Evolutionary conservation across 805 yeast species (phyloP).

Genomic region (Kodamaea lidongshanica): DNA sequence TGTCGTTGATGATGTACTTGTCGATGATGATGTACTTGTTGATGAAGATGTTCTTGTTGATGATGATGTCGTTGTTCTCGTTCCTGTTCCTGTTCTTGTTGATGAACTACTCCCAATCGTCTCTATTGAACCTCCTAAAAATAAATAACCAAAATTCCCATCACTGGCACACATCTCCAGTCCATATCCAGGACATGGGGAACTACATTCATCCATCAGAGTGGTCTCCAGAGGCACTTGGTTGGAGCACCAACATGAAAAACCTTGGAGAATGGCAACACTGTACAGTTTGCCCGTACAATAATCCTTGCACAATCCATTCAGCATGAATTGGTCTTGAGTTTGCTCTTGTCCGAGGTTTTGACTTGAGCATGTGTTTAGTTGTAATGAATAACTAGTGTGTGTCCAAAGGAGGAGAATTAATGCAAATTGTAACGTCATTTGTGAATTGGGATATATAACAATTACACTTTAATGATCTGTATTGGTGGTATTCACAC

Average conservation of each 20-base stretch:
- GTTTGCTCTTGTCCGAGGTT: constrained; percentile 17
- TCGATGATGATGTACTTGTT: constrained; percentile 8
- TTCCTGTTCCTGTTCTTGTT: constrained; percentile 5
- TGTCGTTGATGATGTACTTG: constrained; percentile 11
- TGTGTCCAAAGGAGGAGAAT: too few relatives aligned
- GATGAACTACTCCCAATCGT: constrained; percentile 8
- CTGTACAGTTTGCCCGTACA: constrained; percentile 41
- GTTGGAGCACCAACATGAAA: constrained; percentile 59
- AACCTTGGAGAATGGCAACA: constrained; percentile 48
- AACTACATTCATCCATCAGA: constrained; percentile 26
- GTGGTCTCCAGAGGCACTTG: constrained; percentile 40
- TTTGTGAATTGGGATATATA: too few relatives aligned
- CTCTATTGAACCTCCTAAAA: constrained; percentile 20
- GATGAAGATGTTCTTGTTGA: background rate
- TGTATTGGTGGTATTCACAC: too few relatives aligned
- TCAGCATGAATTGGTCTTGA: constrained; percentile 30
- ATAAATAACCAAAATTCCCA: constrained; percentile 51
- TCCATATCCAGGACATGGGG: constrained; percentile 41
- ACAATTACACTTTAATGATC: too few relatives aligned
- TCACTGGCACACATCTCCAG: constrained; percentile 37
- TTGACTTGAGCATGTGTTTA: constrained; percentile 18
- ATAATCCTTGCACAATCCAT: constrained; percentile 46
- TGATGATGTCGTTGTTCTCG: constrained; percentile 1
- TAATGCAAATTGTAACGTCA: too few relatives aligned
- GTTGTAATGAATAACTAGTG: too few relatives aligned